Base-by-base conservation (phyloP, 1,284 basidiomycete genomes). In the Cryptococcus sp. region DNA sequence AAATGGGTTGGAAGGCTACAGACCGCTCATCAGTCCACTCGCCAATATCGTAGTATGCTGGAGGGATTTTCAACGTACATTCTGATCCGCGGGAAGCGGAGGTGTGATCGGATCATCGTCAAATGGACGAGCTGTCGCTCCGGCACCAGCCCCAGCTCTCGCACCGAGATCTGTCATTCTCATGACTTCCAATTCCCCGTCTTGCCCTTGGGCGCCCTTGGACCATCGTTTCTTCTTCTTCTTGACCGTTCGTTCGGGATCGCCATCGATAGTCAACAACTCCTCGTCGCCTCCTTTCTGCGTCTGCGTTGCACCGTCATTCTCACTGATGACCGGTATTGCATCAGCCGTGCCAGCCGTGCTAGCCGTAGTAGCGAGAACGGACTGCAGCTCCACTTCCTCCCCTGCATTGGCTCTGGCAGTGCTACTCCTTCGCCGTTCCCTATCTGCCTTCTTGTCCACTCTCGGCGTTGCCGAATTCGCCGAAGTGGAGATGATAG, bases 91-190 rank as follows among this genome's bases (percentile, higher is more conserved):
- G 31, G 31, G 31, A 2, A 35, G 31, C 13, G 31, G 31, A 35
- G 31, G 31, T 8, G 31, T 35, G 7, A 35, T 35, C 31, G 31
- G 7, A 35, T 4, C 31, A 10, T 10, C 31, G 7, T 35, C 8
- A 35, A 35, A 35, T 35, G 31, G 31, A 35, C 13, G 31, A 35
- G 31, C 13, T 35, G 31, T 8, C 3, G 31, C 31, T 13, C 31
- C 31, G 10, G 31, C 31, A 2, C 13, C 31, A 8, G 31, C 31
- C 31, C 31, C 31, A 35, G 31, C 31, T 35, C 13, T 35, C 31
- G 31, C n/a, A 19, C 67, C 61, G 23, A 72, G 53, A 64, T 77
- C 73, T 45, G 68, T 61, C 68, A 72, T 61, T 23, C 71, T 59
- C 45, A 72, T 56, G 3, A 60, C 63, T 54, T 65, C 65, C 2